Evolutionary conservation across 495 filamentous ascomycete genomes (phyloP), one percentile per base, ranked within the genome.

Genomic region (Penicillium coffeae): DNA sequence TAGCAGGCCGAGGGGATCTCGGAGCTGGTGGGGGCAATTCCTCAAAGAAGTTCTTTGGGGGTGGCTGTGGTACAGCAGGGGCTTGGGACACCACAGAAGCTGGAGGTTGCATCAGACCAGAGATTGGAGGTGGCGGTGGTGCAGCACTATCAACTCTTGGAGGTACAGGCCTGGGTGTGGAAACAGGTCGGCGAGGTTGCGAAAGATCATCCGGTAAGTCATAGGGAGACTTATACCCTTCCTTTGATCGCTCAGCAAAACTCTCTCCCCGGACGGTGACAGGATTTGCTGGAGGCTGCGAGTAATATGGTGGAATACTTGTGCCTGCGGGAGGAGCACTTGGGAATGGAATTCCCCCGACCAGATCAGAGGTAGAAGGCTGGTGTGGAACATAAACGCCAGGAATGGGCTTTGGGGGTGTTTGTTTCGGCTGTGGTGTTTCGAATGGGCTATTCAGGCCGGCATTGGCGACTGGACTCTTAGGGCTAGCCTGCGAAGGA

Each of bases 161-260:
- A 20, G 62, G 50, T 15, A 56, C 61, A 43, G 69, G 55, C 43
- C 63, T 73, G 6, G 60, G 58, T n/a, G 60, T 69, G 21, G 58
- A 51, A 15, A 56, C 79, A 68, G 70, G 81, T 82, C 62, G 70
- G 67, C 80, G 78, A 21, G 85, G 85, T 45, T 81, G 80, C 14
- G 84, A 76, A 13, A 96, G 76, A 39, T 95, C 92, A 68, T 94
- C 89, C 2, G 93, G 93, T 3, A 98, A 78, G 65, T 98, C 93
- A 55, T 95, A 98, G 3, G 93, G 93, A 19, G 90, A 96, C 22
- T 82, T 78, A 62, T 97, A 98, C 8, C 92, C 91, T 35, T 90
- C 84, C 64, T 94, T 97, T 7, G 87, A 71, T 53, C 90, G 92
- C 59, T 90, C 85, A 4, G 80, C 87, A 64, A 95, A 98, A 60